phyloP scores from a whole-genome alignment of 2,329 filamentous ascomycete genomes.

The Huntiella bhutanensis region DNA sequence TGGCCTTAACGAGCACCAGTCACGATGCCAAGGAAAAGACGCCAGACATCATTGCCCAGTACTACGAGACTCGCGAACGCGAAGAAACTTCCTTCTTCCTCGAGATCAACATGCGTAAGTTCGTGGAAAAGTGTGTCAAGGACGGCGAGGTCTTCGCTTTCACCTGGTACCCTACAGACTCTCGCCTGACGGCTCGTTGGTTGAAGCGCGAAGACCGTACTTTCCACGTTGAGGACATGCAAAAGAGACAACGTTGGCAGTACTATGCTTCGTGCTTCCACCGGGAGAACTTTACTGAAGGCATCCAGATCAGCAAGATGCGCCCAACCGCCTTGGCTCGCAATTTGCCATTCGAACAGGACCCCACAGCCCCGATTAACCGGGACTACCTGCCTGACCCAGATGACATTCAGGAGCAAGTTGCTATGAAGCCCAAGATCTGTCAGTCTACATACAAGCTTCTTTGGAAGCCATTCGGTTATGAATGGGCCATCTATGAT shows the following conservation, averaged over 20 bases:
- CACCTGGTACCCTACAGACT: conserved; percentile 32
- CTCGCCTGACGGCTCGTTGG: conserved; percentile 36
- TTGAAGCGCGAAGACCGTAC: conserved; percentile 51
- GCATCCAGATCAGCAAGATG: conserved; percentile 44
- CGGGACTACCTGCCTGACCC: conserved; percentile 32
- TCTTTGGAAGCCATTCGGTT: conserved; percentile 51
- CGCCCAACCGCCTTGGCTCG: conserved; percentile 52
- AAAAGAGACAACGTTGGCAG: conserved; percentile 68
- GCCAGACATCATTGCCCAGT: conserved; percentile 72
- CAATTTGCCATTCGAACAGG: conserved; percentile 46
- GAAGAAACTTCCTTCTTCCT: conserved; percentile 77
- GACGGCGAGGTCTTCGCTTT: conserved; percentile 84
- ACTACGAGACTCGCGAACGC: conserved; percentile 60
- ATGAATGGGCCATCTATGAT: conserved; percentile 55
- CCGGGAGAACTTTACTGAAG: conserved; percentile 73
- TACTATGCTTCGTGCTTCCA: conserved; percentile 91
- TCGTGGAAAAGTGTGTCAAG: conserved; percentile 81
- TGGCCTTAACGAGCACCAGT: conserved; percentile 66
- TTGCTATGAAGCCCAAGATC: conserved; percentile 52
- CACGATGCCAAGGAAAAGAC: conserved; percentile 85
- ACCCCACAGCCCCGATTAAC: conserved; percentile 26
- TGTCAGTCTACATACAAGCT: conserved; percentile 65
- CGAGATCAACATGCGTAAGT: conserved; percentile 78
- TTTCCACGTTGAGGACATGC: conserved; percentile 76
- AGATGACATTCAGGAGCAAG: conserved; percentile 40